Conservation (phyloP, 768 basidiomycete genomes). For the Naganishia antarctica region DNA sequence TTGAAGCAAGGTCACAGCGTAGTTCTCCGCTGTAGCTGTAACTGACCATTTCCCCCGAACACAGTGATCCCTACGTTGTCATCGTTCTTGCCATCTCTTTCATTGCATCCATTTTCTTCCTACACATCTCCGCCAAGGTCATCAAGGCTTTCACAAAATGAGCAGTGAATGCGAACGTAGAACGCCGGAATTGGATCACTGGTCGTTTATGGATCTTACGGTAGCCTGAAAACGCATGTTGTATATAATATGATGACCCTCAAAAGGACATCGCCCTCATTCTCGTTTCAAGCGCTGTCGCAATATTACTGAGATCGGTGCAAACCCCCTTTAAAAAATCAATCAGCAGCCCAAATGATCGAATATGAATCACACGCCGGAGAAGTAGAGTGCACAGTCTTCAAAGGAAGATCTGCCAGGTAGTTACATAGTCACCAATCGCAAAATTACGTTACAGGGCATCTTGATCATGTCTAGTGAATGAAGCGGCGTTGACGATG, state of each 20-base stretch:
- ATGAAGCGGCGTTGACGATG: conserved; percentile 16
- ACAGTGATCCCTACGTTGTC: conserved; percentile 92
- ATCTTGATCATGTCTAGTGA: conserved; percentile 10
- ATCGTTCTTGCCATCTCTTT: conserved; percentile 91
- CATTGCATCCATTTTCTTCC: conserved; percentile 98
- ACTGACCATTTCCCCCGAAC: background rate
- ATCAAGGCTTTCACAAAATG: conserved; percentile 70
- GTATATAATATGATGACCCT: conserved; percentile 16
- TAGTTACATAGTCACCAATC: no score
- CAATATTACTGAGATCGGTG: no score
- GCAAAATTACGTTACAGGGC: background rate
- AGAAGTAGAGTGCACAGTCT: no score
- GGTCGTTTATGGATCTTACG: no score
- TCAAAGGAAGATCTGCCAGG: no score
- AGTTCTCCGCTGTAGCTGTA: background rate
- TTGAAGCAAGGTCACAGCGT: no score
- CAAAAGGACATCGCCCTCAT: background rate
- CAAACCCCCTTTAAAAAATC: no score
- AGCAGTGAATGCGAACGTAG: no score
- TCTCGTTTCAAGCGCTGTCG: no score
- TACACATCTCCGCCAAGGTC: conserved; percentile 91
- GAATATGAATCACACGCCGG: no score
- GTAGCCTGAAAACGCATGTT: background rate
- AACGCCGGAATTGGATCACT: no score
- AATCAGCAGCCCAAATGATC: no score